These are phyloP conservation scores for Rhododendron griersonianum DNA, from an alignment of 148 eudicot species.

Conservation along the genomic window DNA sequence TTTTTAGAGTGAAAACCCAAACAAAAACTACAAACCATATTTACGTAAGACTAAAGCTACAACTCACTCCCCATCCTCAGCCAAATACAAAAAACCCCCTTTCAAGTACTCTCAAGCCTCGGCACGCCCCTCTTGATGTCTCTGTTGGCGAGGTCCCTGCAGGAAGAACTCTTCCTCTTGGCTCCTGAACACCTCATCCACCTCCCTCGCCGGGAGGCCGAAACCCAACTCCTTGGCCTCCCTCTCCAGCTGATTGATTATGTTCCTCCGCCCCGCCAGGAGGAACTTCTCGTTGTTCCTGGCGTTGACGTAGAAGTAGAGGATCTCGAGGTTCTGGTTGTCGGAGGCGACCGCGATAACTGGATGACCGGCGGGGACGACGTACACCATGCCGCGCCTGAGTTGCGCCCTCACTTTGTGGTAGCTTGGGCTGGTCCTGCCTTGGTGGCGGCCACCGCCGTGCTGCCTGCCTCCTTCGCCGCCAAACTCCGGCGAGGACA, in stretches of 20 bases:
- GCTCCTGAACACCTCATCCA: slow-evolving; percentile 42
- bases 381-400: slow-evolving; percentile 44
- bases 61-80: neutral
- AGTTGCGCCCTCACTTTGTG: slow-evolving; percentile 37
- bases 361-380: slow-evolving; percentile 84
- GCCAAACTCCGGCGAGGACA: slow-evolving; percentile 17
- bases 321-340: slow-evolving; percentile 45
- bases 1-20: neutral
- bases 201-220: slow-evolving; percentile 38
- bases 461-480: neutral
- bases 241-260: slow-evolving; percentile 49
- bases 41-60: neutral
- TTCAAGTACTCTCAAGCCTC: slow-evolving; percentile 1
- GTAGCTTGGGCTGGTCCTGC: slow-evolving; percentile 34
- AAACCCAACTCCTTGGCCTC: slow-evolving; percentile 74
- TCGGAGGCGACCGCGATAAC: slow-evolving; percentile 49
- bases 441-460: slow-evolving; percentile 11
- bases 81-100: neutral
- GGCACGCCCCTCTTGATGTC: slow-evolving; percentile 23
- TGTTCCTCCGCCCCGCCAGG: slow-evolving; percentile 58
- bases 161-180: slow-evolving; percentile 62
- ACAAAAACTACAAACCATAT: neutral
- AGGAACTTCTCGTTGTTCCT: slow-evolving; percentile 38
- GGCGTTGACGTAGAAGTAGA: slow-evolving; percentile 62
- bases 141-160: slow-evolving; percentile 34